phyloP scores from a whole-genome alignment of 1,139 yeast genomes.

The Sugiyamaella novakii region DNA sequence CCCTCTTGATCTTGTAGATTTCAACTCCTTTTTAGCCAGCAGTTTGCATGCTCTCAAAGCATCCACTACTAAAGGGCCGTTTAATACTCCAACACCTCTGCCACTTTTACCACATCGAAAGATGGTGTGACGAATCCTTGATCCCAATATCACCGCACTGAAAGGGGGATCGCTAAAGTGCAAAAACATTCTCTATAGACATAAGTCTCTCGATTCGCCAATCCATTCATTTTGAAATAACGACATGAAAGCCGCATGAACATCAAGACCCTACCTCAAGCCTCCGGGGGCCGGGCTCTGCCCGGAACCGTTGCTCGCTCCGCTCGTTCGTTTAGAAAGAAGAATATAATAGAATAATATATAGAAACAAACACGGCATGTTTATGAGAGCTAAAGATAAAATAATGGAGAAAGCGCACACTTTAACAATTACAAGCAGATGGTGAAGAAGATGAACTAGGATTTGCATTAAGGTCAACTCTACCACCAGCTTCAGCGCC shows the following conservation, averaged over 20 bases:
- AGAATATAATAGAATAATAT: conserved; percentile 1
- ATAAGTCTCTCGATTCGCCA: no score
- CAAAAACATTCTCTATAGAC: conserved; percentile 22
- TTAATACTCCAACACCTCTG: conserved; percentile 1
- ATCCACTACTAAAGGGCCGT: conserved; percentile 10
- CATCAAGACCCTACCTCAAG: no score
- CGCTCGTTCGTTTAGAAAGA: not conserved
- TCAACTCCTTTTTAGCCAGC: conserved; percentile 12
- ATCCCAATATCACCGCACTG: conserved; percentile 10
- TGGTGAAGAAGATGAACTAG: conserved; percentile 22
- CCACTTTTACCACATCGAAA: not conserved
- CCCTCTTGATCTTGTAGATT: conserved; percentile 1
- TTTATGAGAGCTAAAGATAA: conserved; percentile 2
- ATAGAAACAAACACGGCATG: not conserved
- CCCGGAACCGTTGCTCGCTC: conserved; percentile 1
- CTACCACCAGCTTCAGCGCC: conserved; percentile 27
- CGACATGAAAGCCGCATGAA: conserved; percentile 4
- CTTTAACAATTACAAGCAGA: conserved; percentile 29
- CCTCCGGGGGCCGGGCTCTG: conserved; percentile 1
- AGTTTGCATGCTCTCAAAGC: conserved; percentile 22
- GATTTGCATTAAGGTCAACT: conserved; percentile 27
- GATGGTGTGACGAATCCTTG: conserved; percentile 15
- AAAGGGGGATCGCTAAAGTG: conserved; percentile 24
- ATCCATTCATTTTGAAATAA: not conserved
- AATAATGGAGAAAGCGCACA: not conserved